Conservation (phyloP, 805 yeast genomes). For the Wickerhamiella galacta region DNA sequence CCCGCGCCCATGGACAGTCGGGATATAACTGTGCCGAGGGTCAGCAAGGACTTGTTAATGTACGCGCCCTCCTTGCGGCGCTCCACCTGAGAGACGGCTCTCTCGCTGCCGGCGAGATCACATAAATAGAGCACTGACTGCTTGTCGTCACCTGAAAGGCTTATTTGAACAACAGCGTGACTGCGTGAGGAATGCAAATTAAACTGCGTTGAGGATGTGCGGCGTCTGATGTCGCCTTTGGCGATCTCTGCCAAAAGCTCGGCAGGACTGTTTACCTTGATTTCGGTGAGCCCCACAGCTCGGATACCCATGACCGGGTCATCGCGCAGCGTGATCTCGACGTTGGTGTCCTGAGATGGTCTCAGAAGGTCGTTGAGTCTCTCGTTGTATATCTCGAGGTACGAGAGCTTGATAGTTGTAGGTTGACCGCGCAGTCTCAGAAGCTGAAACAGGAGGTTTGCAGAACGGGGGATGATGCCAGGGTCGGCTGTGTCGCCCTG, state of each 20-base stretch:
- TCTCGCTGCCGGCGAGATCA: conserved; percentile 94
- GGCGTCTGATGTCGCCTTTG: conserved; percentile 56
- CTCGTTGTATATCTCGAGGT: conserved; percentile 79
- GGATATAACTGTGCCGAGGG: conserved; percentile 84
- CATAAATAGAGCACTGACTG: conserved; percentile 63
- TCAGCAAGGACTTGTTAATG: conserved; percentile 78
- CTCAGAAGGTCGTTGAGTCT: conserved; percentile 59
- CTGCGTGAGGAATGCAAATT: conserved; percentile 79
- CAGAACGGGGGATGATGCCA: conserved; percentile 59
- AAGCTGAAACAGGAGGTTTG: conserved; percentile 36
- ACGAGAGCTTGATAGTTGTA: conserved; percentile 43
- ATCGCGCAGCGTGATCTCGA: conserved; percentile 59
- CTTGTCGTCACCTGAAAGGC: conserved; percentile 30
- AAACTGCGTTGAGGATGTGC: conserved; percentile 79
- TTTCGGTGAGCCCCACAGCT: conserved; percentile 58
- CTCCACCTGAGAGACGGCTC: conserved; percentile 56
- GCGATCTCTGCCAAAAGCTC: conserved; percentile 46
- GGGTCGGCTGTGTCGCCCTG: conserved; percentile 42
- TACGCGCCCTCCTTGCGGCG: conserved; percentile 87
- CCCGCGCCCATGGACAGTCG: conserved; percentile 37
- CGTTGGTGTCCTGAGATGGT: conserved; percentile 18
- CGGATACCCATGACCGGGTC: conserved; percentile 54
- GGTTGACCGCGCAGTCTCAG: conserved; percentile 20
- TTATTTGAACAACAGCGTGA: conserved; percentile 71
- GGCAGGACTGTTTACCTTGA: conserved; percentile 35